Evolutionary conservation across 1,284 basidiomycete species (phyloP).

Genomic region (Wolfiporia cocos): DNA sequence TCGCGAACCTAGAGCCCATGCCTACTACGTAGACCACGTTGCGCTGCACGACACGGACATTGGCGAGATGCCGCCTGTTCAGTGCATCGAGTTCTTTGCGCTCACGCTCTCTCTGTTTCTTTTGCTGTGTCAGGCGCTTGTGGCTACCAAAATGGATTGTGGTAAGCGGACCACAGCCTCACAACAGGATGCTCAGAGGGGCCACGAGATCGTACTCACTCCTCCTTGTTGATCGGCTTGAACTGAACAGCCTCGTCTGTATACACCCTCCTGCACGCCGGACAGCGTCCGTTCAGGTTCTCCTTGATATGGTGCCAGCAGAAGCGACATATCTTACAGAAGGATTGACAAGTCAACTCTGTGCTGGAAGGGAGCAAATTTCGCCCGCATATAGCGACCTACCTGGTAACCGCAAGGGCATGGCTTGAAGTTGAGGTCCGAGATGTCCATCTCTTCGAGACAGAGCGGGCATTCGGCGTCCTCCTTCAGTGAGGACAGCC

Average conservation of each 20-base stretch:
- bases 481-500: slow-evolving; percentile 50
- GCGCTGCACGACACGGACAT: slow-evolving; percentile 94
- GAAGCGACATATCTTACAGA: slow-evolving; percentile 89
- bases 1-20: slow-evolving; percentile 83
- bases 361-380: slow-evolving; percentile 1
- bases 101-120: slow-evolving; percentile 90
- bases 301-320: slow-evolving; percentile 99
- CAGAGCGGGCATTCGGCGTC: slow-evolving; percentile 98
- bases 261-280: slow-evolving; percentile 93
- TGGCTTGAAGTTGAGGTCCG: slow-evolving; percentile 99
- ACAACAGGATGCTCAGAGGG: background rate
- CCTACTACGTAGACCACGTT: slow-evolving; percentile 97
- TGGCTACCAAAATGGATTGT: slow-evolving; percentile 51
- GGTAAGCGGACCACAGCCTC: background rate
- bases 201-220: slow-evolving; percentile 54
- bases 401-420: slow-evolving; percentile 99
- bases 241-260: slow-evolving; percentile 93
- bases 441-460: slow-evolving; percentile 98
- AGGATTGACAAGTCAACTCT: too few relatives aligned
- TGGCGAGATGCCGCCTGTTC: slow-evolving; percentile 84
- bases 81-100: slow-evolving; percentile 92
- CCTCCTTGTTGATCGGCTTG: slow-evolving; percentile 92
- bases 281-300: slow-evolving; percentile 94
- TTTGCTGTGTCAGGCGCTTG: slow-evolving; percentile 92
- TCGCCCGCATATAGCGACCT: slow-evolving; percentile 17